Evolutionary conservation across 176 grass and related monocot genomes (phyloP), one percentile per base, ranked within the genome.

Genomic region (Aechmea fasciata): DNA sequence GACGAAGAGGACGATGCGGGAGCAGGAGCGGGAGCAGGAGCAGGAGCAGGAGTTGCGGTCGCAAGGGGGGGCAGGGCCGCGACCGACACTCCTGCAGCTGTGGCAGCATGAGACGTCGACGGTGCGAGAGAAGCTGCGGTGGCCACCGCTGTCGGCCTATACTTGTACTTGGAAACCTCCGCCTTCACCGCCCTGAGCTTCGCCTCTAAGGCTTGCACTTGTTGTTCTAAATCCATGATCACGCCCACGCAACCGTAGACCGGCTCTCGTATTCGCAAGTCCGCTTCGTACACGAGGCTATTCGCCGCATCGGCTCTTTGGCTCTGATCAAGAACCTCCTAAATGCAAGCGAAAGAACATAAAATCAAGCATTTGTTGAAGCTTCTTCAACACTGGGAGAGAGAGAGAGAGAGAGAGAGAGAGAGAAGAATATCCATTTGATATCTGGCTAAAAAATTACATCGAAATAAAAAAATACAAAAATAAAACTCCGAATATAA

Each of bases 241-340:
- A 87, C 87, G 19, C 94, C 94, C 89, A 93, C 88, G 82, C 94
- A 90, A 28, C 94, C 94, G 69, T 88, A 99, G 7, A 99, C 79
- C 14, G 94, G 94, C 59, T 99, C 90, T 11, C 87, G 81, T 50
- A 99, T 69, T 48, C 94, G 79, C 14, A 99, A 74, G 68, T 86
- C 93, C 13, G 94, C 90, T 78, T 99, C 94, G 72, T 99, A 99
- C 50, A 99, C 87, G 9, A 99, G 84, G 74, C 90, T 99, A 66
- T 88, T 99, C 2, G 90, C 87, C 55, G 90, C 70, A 71, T 99
- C 94, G 1, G 75, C 80, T 54, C 94, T 75, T 83, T 99, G 94
- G 82, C 77, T 87, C 79, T 93, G n/a, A n/a, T n/a, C 90, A 3
- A 84, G 84, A 73, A 99, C 94, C 69, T 93, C 94, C 94, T 97